A percentile compares a stretch with the other conserved stretches of the same genome.
phyloP scores from a whole-genome alignment of 73 alveolate genomes.

The Uronychia binucleata region DNA sequence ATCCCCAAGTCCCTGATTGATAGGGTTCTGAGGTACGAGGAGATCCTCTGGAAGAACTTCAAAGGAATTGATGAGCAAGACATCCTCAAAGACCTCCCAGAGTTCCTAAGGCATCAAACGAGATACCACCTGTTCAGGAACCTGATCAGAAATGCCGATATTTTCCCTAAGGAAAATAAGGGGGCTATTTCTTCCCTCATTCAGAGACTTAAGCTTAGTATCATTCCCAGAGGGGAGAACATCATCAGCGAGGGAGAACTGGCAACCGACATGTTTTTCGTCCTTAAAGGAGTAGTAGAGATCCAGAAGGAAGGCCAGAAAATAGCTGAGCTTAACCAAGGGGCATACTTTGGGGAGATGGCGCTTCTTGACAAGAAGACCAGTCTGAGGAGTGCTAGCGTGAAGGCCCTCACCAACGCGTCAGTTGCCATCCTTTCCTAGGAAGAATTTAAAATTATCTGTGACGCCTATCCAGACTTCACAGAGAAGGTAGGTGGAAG shows the following conservation, averaged over 20 bases:
- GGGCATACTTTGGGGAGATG: conserved; percentile 56
- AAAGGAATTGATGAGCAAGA: conserved; percentile 49
- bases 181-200: conserved; percentile 51
- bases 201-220: conserved; percentile 16
- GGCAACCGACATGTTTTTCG: conserved; percentile 62
- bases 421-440: conserved; percentile 48
- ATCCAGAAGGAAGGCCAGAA: conserved; percentile 12
- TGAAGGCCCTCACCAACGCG: conserved; percentile 29
- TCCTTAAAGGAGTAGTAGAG: conserved; percentile 56
- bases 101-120: conserved; percentile 14
- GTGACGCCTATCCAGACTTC: conserved; percentile 48
- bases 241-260: conserved; percentile 57
- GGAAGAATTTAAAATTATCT: conserved; percentile 40
- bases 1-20: too few species aligned
- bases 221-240: conserved; percentile 42
- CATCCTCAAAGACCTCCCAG: conserved; percentile 56
- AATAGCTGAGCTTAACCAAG: conserved; percentile 25
- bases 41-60: conserved; percentile 38
- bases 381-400: conserved; percentile 28
- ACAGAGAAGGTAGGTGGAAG: conserved; percentile 3
- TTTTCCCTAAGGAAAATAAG: conserved; percentile 44
- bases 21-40: not conserved
- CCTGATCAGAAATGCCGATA: conserved; percentile 16
- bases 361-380: conserved; percentile 25
- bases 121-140: conserved; percentile 30